These are phyloP conservation scores for Apiotrichum akiyoshidainum DNA, from an alignment of 1,284 basidiomycete genomes.

Conservation along the genomic window DNA sequence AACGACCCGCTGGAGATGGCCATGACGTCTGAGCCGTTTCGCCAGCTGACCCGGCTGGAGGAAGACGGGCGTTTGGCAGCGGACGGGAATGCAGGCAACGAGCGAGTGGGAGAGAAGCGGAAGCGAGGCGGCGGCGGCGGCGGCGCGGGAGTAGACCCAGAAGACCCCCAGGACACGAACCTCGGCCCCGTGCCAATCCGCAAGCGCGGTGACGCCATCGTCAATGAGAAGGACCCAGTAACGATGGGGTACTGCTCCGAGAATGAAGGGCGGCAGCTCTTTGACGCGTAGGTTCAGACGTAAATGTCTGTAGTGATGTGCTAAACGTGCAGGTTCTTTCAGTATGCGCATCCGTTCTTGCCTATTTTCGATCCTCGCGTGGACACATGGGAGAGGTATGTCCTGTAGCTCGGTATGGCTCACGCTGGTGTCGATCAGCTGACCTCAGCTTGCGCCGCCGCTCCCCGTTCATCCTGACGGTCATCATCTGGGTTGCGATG, in stretches of 20 bases:
- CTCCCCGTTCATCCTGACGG: constrained; percentile 31
- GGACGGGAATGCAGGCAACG: too few relatives aligned
- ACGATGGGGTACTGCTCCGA: constrained; percentile 19
- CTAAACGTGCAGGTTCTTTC: constrained; percentile 26
- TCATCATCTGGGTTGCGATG: constrained; percentile 27
- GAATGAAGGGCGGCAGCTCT: constrained; percentile 19
- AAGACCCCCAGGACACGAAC: too few relatives aligned
- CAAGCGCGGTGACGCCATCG: constrained; percentile 5
- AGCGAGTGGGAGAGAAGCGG: too few relatives aligned
- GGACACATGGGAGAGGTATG: constrained; percentile 34
- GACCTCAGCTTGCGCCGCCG: constrained; percentile 22
- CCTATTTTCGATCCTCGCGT: constrained; percentile 30
- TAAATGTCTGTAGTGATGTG: neutral
- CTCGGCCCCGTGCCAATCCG: constrained; percentile 1
- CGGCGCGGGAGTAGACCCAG: too few relatives aligned
- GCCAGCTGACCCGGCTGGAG: too few relatives aligned
- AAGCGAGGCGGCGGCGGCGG: too few relatives aligned
- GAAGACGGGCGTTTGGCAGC: too few relatives aligned
- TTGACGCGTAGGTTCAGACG: constrained; percentile 19
- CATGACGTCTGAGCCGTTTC: too few relatives aligned
- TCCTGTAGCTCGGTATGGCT: neutral
- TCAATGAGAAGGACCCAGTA: constrained; percentile 19
- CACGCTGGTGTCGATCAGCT: neutral
- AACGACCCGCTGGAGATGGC: too few relatives aligned
- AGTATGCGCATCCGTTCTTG: constrained; percentile 29